Evolutionary conservation across 2,329 filamentous ascomycete species (phyloP).

Genomic region (Nemania diffusa): DNA sequence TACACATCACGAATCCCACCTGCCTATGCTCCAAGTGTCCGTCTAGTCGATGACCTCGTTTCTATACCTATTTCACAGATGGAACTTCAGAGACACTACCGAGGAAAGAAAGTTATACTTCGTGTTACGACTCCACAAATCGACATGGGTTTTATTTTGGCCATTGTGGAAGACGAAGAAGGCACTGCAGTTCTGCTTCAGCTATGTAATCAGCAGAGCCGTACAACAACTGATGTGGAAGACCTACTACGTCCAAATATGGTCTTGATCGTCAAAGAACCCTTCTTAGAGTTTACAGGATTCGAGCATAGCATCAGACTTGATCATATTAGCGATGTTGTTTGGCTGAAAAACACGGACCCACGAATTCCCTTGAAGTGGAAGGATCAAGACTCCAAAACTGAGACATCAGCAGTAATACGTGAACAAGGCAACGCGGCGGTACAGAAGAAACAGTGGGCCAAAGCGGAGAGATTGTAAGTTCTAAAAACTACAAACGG

Average conservation of each 20-base stretch:
- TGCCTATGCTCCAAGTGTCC: constrained; percentile 44
- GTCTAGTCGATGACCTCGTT: constrained; percentile 35
- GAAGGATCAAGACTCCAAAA: constrained; percentile 37
- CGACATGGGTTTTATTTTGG: constrained; percentile 37
- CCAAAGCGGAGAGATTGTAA: constrained; percentile 48
- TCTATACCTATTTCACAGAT: constrained; percentile 46
- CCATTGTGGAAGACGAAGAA: constrained; percentile 54
- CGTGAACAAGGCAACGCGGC: constrained; percentile 51
- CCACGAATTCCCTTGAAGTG: constrained; percentile 54
- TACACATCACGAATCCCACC: constrained; percentile 32
- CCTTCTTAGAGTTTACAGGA: constrained; percentile 58
- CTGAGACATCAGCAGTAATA: constrained; percentile 35
- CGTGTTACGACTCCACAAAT: constrained; percentile 39
- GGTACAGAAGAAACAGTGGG: constrained; percentile 45
- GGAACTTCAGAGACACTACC: constrained; percentile 48
- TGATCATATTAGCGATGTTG: constrained; percentile 63
- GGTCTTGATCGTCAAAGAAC: constrained; percentile 63
- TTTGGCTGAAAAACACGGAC: constrained; percentile 52
- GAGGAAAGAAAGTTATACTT: constrained; percentile 35
- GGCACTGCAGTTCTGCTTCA: constrained; percentile 51
- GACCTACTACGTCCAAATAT: constrained; percentile 50
- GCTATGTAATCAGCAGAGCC: constrained; percentile 56
- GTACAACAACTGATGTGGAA: constrained; percentile 47
- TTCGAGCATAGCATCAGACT: constrained; percentile 60
- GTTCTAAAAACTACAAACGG: constrained; percentile 22